Evolutionary conservation across 352 stramenopile species (phyloP), one percentile per base, ranked within the genome.

Genomic region (Phytophthora hybrid): DNA sequence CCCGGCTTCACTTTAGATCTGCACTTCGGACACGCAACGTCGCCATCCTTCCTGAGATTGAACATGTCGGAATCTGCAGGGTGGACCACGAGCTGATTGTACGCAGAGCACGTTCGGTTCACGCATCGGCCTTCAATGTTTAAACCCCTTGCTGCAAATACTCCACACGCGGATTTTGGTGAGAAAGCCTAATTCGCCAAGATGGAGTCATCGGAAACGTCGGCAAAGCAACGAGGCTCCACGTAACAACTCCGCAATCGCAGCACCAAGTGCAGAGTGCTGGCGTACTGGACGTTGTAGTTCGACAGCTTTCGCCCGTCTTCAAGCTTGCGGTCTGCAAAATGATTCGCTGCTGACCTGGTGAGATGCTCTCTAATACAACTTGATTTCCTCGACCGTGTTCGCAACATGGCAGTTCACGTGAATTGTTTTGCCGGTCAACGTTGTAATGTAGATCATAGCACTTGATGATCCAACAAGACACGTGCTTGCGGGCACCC

Each of bases 121-220:
- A 3, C 14, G 51, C 74, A 81, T 8, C 29, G 29, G 31, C 74
- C 74, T 65, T 81, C 74, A 47, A 78, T 60, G n/a, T 78, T 73
- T 4, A 81, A 57, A n/a, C 1, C 74, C 74, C 32, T 69, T 56
- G 16, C 1, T 8, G 41, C 60, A 72, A 21, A 46, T 9, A 1
- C 70, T 62, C 74, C 70, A 76, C 23, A 7, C 13, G 54, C 31
- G n/a, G 31, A 31, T 9, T 1, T 18, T 10, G 3, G 3, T 7
- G 29, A 59, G 19, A 59, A 37, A 1, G 16, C 29, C 13, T 39
- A 2, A 31, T 66, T 29, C 7, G 16, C n/a, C 46, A 66, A 16
- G 5, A 57, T 14, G 8, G 59, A 39, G 6, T 26, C 16, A 34
- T 66, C 32, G 3, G 29, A 58, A 21, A 66, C 19, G 11, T 52